Evolutionary conservation across 768 basidiomycete species (phyloP), one percentile per base, ranked within the genome.

Genomic region (Collybia sp.): DNA sequence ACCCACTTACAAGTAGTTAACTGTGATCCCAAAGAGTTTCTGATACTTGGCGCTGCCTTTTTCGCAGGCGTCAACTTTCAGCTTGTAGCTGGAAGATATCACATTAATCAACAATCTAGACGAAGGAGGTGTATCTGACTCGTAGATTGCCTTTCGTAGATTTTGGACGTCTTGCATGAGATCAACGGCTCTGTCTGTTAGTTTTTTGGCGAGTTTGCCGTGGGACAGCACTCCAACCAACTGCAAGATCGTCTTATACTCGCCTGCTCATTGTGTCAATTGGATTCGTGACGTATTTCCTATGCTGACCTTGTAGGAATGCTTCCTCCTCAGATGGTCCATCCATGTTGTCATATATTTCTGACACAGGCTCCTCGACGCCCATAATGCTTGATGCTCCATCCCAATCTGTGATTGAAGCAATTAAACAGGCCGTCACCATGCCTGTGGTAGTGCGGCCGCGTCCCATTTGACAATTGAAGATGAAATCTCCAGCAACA

Each of bases 391-490:
- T 63, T 42, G 75, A 70, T 45, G 71, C 65, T 20, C 66, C 73
- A 35, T 68, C 61, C 82, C 86, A 85, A 42, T 73, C 70, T 65
- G 77, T 69, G 8, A 79, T 79, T 2, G 82, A 88, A 10, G 92
- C 86, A 43, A 96, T 88, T 18, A 97, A 70, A 46, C 85, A 89
- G 0, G 91, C 90, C 18, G 85, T 83, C 46, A 93, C 80, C 93
- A 97, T 98, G 5, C 96, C 96, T 0, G 93, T 97, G 0, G 96
- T 99, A 5, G 96, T 99, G 33, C 88, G 75, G 12, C 84, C 88
- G 45, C 88, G 72, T 17, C 90, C 90, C 93, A 97, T 95, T 64
- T 98, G 96, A 64, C 96, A 99, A 55, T 98, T 98, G 71, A 96
- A 97, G 39, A 92, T 69, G 54, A 93, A 87, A 54, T 91, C 90